Conservation (phyloP, 2,329 filamentous ascomycete species). For the Ceratocystis alfenasii region DNA sequence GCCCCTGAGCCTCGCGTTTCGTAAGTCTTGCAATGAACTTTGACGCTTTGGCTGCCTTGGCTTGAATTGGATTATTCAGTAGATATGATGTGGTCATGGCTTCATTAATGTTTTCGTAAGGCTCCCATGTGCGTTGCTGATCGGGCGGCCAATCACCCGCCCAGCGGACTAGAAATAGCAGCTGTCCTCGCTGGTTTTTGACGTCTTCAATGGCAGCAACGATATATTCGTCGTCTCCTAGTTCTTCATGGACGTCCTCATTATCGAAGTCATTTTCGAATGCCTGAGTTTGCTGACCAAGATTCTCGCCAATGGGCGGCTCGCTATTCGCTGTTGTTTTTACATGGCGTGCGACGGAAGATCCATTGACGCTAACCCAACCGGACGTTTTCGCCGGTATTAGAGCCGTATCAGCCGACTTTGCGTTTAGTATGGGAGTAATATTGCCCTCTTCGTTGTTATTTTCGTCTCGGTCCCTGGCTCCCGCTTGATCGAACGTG, state of each 20-base stretch:
- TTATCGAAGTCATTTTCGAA: not conserved
- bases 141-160: constrained; percentile 44
- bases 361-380: constrained; percentile 12
- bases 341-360: not conserved
- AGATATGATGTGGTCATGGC: constrained; percentile 13
- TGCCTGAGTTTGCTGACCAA: no score
- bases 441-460: not conserved
- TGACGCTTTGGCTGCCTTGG: not conserved
- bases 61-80: not conserved
- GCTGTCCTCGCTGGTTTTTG: constrained; percentile 31
- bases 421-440: not conserved
- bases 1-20: not conserved
- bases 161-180: constrained; percentile 44
- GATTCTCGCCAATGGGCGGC: not conserved
- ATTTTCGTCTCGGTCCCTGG: not conserved
- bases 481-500: not conserved
- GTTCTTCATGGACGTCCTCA: not conserved
- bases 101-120: constrained; percentile 37
- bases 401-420: not conserved
- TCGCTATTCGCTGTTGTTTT: not conserved
- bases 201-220: constrained; percentile 37
- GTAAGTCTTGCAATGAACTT: not conserved
- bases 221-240: constrained; percentile 25
- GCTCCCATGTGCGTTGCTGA: constrained; percentile 49
- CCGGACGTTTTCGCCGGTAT: not conserved